Conservation (phyloP, 768 basidiomycete genomes). For the Saitozyma sp. region DNA sequence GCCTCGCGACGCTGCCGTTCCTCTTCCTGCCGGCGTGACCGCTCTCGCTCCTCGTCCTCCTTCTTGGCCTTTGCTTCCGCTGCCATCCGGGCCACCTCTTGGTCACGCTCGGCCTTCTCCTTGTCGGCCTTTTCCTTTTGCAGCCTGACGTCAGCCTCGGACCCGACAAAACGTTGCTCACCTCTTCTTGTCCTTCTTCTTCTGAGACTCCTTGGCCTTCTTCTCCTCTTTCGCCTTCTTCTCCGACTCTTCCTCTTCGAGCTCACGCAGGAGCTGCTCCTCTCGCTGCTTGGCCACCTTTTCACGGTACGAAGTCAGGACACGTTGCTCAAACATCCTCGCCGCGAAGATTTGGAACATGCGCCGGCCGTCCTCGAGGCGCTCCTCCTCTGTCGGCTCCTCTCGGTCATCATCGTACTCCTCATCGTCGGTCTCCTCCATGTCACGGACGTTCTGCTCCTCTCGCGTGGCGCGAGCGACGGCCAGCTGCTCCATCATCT, state of each 20-base stretch:
- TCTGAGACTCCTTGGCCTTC: constrained; percentile 89
- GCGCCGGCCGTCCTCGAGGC: constrained; percentile 97
- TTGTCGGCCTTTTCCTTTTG: constrained; percentile 93
- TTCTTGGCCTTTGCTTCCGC: constrained; percentile 74
- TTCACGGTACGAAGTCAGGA: constrained; percentile 93
- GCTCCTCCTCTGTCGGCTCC: constrained; percentile 78
- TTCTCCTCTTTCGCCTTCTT: constrained; percentile 86
- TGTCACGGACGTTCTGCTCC: constrained; percentile 66
- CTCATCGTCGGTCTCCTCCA: constrained; percentile 64
- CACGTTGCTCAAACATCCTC: constrained; percentile 98
- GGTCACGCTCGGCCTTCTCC: constrained; percentile 77
- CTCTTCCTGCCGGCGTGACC: constrained; percentile 78
- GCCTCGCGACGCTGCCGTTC: constrained; percentile 77
- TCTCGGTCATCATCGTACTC: constrained; percentile 58
- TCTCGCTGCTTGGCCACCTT: constrained; percentile 95
- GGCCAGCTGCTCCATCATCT: constrained; percentile 99
- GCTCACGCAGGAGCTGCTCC: constrained; percentile 84
- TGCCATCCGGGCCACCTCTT: constrained; percentile 83
- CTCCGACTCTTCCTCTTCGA: constrained; percentile 90
- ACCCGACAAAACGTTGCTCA: constrained; percentile 51
- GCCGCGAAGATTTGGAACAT: constrained; percentile 99
- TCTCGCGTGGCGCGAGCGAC: constrained; percentile 91
- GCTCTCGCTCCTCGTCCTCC: constrained; percentile 74
- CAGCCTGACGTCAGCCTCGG: constrained; percentile 58
- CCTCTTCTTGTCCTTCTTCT: constrained; percentile 99